Evolutionary conservation across 768 basidiomycete genomes (phyloP).

Genomic region (Tremella yokohamensis): DNA sequence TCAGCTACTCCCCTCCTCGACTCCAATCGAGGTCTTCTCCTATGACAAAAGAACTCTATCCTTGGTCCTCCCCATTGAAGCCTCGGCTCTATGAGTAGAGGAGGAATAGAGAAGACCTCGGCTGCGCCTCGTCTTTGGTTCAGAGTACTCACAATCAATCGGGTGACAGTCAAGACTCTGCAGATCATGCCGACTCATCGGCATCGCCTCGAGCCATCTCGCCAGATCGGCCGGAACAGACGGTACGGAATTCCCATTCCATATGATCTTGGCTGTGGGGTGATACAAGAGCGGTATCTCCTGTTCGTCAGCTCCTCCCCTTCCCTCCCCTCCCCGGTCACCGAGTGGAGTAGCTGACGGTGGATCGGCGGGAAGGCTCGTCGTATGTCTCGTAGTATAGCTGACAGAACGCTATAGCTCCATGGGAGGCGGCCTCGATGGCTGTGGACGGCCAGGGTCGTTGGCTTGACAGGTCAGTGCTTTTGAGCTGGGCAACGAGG

Average conservation of each 20-base stretch:
- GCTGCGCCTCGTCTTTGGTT: too few species aligned
- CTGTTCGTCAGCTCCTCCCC: constrained; percentile 12
- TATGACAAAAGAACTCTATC: too few species aligned
- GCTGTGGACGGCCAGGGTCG: constrained; percentile 34
- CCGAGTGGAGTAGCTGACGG: constrained; percentile 21
- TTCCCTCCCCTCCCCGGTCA: background rate
- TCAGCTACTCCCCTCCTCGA: background rate
- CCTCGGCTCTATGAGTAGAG: background rate
- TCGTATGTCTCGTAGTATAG: constrained; percentile 47
- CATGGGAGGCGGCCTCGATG: constrained; percentile 42
- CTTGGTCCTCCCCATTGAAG: background rate
- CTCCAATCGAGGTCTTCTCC: too few species aligned
- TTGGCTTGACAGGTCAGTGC: constrained; percentile 3
- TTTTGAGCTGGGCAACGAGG: background rate
- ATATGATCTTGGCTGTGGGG: constrained; percentile 38
- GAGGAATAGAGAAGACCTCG: background rate
- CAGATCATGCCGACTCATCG: constrained; percentile 41
- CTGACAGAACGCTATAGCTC: constrained; percentile 44
- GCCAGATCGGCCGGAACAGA: constrained; percentile 16
- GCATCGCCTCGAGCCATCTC: constrained; percentile 33
- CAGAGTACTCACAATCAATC: constrained; percentile 21
- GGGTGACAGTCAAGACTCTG: constrained; percentile 47
- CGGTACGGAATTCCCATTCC: constrained; percentile 41
- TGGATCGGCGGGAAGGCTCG: constrained; percentile 35
- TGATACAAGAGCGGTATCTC: constrained; percentile 39